Evolutionary conservation across 2,329 filamentous ascomycete genomes (phyloP).

Genomic region (Septoria petroselini): DNA sequence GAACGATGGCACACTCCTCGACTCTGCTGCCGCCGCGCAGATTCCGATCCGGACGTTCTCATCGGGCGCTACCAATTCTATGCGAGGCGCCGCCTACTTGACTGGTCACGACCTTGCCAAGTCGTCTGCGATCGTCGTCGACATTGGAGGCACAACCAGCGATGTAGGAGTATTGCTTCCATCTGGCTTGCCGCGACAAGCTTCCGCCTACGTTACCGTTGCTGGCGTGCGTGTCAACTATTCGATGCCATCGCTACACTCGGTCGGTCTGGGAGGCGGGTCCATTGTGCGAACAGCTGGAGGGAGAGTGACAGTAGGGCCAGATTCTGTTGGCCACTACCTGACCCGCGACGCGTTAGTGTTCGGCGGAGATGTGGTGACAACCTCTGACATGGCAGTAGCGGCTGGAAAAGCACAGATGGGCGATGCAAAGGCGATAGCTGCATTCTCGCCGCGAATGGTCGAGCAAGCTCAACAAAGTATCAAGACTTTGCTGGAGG

Average conservation of each 20-base stretch:
- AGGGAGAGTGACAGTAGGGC: slow-evolving; percentile 49
- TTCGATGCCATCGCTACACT: slow-evolving; percentile 49
- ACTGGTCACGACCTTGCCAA: slow-evolving; percentile 38
- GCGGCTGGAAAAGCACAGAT: slow-evolving; percentile 32
- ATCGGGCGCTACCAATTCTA: slow-evolving; percentile 53
- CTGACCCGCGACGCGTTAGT: slow-evolving; percentile 49
- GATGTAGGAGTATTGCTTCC: slow-evolving; percentile 60
- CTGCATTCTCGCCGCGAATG: slow-evolving; percentile 15
- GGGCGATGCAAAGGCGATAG: slow-evolving; percentile 28
- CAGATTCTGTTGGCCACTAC: slow-evolving; percentile 55
- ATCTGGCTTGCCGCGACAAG: slow-evolving; percentile 61
- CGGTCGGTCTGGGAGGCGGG: slow-evolving; percentile 58
- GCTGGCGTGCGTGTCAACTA: slow-evolving; percentile 57
- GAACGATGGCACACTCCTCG: slow-evolving; percentile 52
- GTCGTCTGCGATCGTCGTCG: slow-evolving; percentile 54
- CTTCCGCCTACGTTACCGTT: slow-evolving; percentile 59
- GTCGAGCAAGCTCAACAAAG: slow-evolving; percentile 34
- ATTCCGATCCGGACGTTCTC: slow-evolving; percentile 53
- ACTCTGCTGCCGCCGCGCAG: slow-evolving; percentile 46
- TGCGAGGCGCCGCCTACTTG: slow-evolving; percentile 58
- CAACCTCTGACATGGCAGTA: slow-evolving; percentile 54
- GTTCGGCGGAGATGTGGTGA: slow-evolving; percentile 55
- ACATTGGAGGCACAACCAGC: slow-evolving; percentile 64
- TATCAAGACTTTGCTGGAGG: slow-evolving; percentile 51
- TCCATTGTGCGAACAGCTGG: slow-evolving; percentile 41